These are phyloP conservation scores for Podospora pseudoanserina DNA, from an alignment of 495 filamentous ascomycete genomes.

Conservation along the genomic window DNA sequence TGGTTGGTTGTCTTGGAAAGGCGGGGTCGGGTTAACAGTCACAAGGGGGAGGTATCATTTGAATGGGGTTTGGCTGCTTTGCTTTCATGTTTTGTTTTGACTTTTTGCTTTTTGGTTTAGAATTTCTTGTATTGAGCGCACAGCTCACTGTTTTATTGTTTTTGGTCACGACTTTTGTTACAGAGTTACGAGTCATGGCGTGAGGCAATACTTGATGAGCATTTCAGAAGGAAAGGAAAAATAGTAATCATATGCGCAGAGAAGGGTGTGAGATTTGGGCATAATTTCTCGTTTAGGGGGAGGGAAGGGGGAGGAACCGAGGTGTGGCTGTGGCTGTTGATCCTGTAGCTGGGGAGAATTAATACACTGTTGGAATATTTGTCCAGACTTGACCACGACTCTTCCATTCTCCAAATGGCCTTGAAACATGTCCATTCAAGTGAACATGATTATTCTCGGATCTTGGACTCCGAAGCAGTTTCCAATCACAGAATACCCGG, in stretches of 20 bases:
- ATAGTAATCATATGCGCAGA: background rate
- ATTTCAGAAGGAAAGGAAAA: background rate
- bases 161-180: background rate
- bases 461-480: background rate
- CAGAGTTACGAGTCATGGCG: background rate
- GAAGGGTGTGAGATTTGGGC: background rate
- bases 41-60: background rate
- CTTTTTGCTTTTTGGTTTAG: background rate
- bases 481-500: background rate
- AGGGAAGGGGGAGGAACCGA: background rate
- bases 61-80: background rate
- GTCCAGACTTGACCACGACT: background rate
- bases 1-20: background rate
- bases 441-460: background rate
- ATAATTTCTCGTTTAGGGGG: background rate
- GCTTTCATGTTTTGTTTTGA: background rate
- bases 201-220: background rate
- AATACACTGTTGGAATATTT: background rate
- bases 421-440: too few relatives aligned
- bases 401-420: background rate
- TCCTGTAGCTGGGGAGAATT: background rate
- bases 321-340: background rate
- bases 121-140: background rate
- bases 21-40: background rate
- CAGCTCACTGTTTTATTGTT: background rate